phyloP scores from a whole-genome alignment of 2,329 filamentous ascomycete genomes.

The Xylariaceae sp. region DNA sequence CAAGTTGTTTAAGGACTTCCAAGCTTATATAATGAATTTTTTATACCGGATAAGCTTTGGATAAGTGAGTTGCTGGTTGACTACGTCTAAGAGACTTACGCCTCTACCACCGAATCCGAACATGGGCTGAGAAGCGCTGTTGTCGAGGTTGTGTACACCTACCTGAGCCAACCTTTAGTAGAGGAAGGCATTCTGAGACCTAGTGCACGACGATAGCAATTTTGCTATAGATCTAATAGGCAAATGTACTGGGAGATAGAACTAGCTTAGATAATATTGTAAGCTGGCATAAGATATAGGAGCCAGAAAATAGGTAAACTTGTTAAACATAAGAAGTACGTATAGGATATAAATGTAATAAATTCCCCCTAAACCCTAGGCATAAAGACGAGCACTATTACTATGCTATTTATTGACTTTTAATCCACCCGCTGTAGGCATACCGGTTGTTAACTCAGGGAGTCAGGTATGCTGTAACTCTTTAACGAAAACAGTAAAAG shows the following conservation, averaged over 20 bases:
- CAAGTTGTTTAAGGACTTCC: slow-evolving; percentile 21
- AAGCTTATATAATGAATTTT: slow-evolving; percentile 23
- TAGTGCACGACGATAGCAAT: slow-evolving; percentile 12
- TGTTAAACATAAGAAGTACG: not conserved
- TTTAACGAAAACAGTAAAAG: no score
- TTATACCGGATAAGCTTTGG: slow-evolving; percentile 20
- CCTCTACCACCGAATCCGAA: slow-evolving; percentile 1
- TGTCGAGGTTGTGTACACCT: not conserved
- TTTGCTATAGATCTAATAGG: slow-evolving; percentile 4
- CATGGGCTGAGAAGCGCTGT: slow-evolving; percentile 14
- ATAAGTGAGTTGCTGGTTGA: no score
- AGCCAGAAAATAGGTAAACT: not conserved
- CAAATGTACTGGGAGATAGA: not conserved
- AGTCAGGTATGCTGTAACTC: no score
- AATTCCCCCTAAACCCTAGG: no score
- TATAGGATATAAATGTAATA: not conserved
- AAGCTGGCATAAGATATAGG: not conserved
- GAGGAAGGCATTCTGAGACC: slow-evolving; percentile 14
- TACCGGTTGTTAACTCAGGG: no score
- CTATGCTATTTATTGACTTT: no score
- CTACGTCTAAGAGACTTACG: slow-evolving; percentile 23
- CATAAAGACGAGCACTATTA: no score
- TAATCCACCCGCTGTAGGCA: no score
- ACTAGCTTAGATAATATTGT: not conserved
- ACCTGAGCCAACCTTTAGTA: slow-evolving; percentile 4